Conservation (phyloP, 2,329 filamentous ascomycete genomes). For the Phoma sp. region DNA sequence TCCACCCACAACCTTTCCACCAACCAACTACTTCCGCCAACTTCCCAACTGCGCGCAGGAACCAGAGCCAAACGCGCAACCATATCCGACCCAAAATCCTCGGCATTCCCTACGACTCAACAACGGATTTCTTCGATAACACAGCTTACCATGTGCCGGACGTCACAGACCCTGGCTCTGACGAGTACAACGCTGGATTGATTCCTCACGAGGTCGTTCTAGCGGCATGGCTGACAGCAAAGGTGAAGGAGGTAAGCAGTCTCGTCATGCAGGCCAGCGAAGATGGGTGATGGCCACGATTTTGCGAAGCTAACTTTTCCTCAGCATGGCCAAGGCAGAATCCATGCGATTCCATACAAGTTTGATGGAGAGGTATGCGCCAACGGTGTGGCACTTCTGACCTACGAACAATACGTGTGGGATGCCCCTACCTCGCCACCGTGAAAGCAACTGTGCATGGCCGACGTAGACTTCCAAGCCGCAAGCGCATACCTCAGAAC, state of each 20-base stretch:
- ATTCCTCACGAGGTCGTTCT: neutral
- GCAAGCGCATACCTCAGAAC: neutral
- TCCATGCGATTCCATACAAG: neutral
- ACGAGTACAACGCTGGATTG: neutral
- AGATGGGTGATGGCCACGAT: neutral
- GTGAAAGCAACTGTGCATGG: neutral
- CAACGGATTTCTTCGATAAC: neutral
- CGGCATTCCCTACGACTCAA: neutral
- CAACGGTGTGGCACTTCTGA: neutral
- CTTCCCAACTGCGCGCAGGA: neutral
- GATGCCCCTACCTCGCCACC: neutral
- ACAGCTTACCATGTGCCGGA: neutral
- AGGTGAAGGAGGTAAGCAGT: neutral
- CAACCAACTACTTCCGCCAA: neutral
- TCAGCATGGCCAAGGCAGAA: neutral
- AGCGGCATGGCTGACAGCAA: neutral
- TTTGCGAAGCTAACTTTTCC: neutral
- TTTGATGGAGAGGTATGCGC: neutral
- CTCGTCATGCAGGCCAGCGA: neutral
- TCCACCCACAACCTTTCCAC: neutral
- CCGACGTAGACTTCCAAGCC: neutral
- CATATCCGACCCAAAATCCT: neutral
- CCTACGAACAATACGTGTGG: neutral
- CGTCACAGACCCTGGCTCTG: neutral
- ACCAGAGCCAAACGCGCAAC: neutral